Conservation (phyloP, 352 stramenopile genomes). For the Phytophthora fragariae region DNA sequence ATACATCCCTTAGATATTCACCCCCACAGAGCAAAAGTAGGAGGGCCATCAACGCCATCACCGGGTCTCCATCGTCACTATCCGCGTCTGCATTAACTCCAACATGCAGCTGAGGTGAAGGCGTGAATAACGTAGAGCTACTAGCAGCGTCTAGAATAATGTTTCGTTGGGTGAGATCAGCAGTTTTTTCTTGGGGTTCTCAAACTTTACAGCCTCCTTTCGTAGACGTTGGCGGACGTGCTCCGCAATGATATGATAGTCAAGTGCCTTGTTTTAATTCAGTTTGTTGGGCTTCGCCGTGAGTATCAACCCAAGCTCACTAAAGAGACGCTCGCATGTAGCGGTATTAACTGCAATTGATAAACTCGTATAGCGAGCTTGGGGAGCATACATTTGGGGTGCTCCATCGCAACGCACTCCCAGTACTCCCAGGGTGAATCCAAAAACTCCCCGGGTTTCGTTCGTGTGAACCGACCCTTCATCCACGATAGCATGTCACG, state of each 20-base stretch:
- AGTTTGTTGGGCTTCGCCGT: conserved; percentile 9
- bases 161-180: background rate
- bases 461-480: background rate
- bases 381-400: background rate
- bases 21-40: background rate
- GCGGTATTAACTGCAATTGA: conserved; percentile 15
- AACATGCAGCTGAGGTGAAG: background rate
- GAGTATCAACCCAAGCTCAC: conserved; percentile 6
- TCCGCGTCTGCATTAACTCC: background rate
- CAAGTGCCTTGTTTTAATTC: background rate
- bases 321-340: conserved; percentile 18
- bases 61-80: background rate
- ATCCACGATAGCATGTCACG: background rate
- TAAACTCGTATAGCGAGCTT: conserved; percentile 9
- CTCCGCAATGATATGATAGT: conserved; percentile 2
- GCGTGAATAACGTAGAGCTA: background rate
- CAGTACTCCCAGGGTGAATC: conserved; percentile 7
- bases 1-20: background rate
- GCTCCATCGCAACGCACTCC: conserved; percentile 7
- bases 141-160: background rate
- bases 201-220: background rate
- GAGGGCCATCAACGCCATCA: background rate
- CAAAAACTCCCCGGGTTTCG: background rate
- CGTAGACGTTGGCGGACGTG: conserved; percentile 4
- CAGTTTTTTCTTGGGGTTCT: background rate